Base-by-base conservation (phyloP, 2,329 filamentous ascomycete genomes). In the Aspergillus eucalypticola region DNA sequence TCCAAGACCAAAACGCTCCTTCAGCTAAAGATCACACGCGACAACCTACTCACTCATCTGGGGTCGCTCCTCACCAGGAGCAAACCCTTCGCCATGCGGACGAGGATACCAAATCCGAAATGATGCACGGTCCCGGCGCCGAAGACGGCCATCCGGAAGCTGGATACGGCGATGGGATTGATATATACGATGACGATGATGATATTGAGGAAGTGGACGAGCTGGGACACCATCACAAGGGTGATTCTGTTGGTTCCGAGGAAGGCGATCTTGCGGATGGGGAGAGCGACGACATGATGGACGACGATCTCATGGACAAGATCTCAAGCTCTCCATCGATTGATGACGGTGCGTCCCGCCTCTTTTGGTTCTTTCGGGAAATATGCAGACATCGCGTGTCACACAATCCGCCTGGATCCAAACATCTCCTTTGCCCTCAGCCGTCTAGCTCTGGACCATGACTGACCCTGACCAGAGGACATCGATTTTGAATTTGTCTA, bases 401-500 rank as follows among this genome's bases (percentile, higher is more conserved):
- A n/a, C 42, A 49, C 32, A 35, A 46, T 15, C 29, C 46, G 27
- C 17, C 19, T 44, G 17, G 11, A 49, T 32, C 32, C 10, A 48
- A 46, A 17, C n/a, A 27, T 11, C 42, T 29, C 8, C 23, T 21
- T 56, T 56, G 42, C 54, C 27, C n/a, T 11, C 17, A 25, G 32
- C 32, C 8, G 21, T 32, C n/a, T 10, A 41, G 13, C 27, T 39
- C 19, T 13, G 21, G 84, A 84, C 79, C 86, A 90, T 82, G 89
- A 88, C 92, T 96, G 92, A 96, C 90, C 86, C 84, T 84, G 89
- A 78, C 77, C 83, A 98, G 95, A 99, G 86, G 95, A 99, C 73
- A 99, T 99, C 78, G 95, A 99, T 83, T 98, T 99, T 82, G 94
- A 98, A 76, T 98, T 98, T 79, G 95, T 99, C 62, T 99, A 99